Evolutionary conservation across 1,284 basidiomycete genomes (phyloP).

Genomic region (Sporisorium exsertum): DNA sequence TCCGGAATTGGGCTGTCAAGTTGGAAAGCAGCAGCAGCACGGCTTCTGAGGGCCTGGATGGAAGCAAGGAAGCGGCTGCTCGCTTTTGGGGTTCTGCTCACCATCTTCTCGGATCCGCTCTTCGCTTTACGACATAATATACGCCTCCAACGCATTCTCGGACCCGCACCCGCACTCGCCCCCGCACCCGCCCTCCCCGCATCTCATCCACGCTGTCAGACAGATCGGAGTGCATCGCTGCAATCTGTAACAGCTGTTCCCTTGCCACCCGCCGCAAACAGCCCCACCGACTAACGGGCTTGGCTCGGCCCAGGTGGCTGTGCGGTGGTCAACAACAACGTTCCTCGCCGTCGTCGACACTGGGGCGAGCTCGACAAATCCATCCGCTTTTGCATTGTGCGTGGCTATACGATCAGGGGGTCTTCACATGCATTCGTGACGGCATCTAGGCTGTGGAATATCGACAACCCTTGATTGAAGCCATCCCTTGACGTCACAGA

Average conservation of each 20-base stretch:
- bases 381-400: not conserved
- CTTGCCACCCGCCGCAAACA: slow-evolving; percentile 2
- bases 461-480: not conserved
- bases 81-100: slow-evolving; percentile 8
- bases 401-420: not conserved
- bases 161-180: slow-evolving; percentile 39
- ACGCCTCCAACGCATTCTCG: slow-evolving; percentile 28
- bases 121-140: slow-evolving; percentile 24
- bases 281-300: not conserved
- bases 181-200: slow-evolving; percentile 19
- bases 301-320: slow-evolving; percentile 18
- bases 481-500: not conserved
- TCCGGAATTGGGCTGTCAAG: slow-evolving; percentile 3
- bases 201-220: slow-evolving; percentile 8
- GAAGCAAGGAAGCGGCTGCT: not conserved
- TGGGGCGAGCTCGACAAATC: slow-evolving; percentile 3
- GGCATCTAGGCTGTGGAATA: not conserved
- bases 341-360: slow-evolving; percentile 15
- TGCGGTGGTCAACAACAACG: slow-evolving; percentile 2
- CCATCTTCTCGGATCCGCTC: slow-evolving; percentile 51
- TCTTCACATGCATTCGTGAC: slow-evolving; percentile 4
- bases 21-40: no score
- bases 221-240: slow-evolving; percentile 1
- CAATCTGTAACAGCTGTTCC: slow-evolving; percentile 8
- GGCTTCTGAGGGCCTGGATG: no score